Base-by-base conservation (phyloP, 768 basidiomycete species). In the Favolaschia claudopus region DNA sequence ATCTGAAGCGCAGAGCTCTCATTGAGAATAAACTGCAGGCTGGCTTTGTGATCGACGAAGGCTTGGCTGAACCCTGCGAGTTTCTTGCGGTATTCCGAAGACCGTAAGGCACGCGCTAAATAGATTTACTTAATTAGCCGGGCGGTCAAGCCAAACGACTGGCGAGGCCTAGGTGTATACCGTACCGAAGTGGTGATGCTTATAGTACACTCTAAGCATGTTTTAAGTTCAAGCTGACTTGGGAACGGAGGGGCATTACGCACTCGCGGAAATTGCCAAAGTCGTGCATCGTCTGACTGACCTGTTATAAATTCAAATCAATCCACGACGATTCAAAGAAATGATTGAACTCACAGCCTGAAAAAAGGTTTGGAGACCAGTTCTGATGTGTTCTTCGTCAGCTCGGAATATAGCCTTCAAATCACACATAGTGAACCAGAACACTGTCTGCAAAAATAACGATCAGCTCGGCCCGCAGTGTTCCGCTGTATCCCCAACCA, bases 181-280 rank as follows among this genome's bases (percentile, higher is more conserved):
- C 48, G 8, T 49, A 58, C 56, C 52, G 46, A 63, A 61, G 42
- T 52, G 60, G 3, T 60, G 64, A 40, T 67, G 62, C 7, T 46
- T 39, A 56, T 68, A 68, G 54, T 68, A 68, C 3, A 66, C 65
- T 2, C 67, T 70, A 29, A 25, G 9, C 14, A 20, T 8, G 25
- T 29, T 31, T 19, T 14, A 24, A 6, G 5, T 25, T 32, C 7
- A n/a, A 31, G 34, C 36, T 22, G 25, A 33, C 39, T 29, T 19
- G 52, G 25, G 45, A 17, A 32, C 27, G 27, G 40, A 25, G 7
- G 17, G 19, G 22, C 3, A 28, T 17, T 4, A 45, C 61, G 17
- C 45, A 70, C 69, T 68, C 65, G 28, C 69, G 63, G 33, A 70
- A 70, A 27, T 70, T 70, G 2, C 69, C 69, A 47, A 65, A 60